Percentiles rank a stretch among this genome's conserved stretches.
phyloP scores from a whole-genome alignment of 2,329 filamentous ascomycete species.

The Niveomyces coronatus region DNA sequence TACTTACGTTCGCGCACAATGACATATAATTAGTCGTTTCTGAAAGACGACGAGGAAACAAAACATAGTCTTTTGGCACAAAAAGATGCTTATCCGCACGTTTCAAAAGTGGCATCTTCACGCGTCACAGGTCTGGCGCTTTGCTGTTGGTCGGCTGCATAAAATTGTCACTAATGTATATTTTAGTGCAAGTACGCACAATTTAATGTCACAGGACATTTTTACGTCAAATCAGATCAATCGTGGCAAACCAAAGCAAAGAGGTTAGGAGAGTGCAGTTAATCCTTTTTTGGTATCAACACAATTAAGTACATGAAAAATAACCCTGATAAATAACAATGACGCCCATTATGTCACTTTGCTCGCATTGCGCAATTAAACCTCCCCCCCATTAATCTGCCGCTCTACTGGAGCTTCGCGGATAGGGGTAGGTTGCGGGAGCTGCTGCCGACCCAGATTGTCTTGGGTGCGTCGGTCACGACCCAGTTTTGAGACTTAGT shows the following conservation, averaged over 20 bases:
- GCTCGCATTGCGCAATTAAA: neutral
- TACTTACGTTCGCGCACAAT: too few relatives aligned
- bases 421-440: constrained; percentile 42
- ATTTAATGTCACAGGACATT: too few relatives aligned
- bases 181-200: too few relatives aligned
- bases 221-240: too few relatives aligned
- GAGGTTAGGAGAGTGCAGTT: neutral
- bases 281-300: neutral
- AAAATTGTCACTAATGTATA: too few relatives aligned
- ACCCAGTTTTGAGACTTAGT: constrained; percentile 74
- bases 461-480: constrained; percentile 40
- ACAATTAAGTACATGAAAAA: constrained; percentile 7
- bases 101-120: too few relatives aligned
- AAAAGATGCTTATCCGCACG: too few relatives aligned
- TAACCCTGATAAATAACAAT: constrained; percentile 3
- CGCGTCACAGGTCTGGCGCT: too few relatives aligned
- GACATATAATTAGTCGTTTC: too few relatives aligned
- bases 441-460: constrained; percentile 43
- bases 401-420: constrained; percentile 16
- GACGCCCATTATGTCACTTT: constrained; percentile 5
- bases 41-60: too few relatives aligned
- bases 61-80: too few relatives aligned
- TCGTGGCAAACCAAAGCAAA: neutral
- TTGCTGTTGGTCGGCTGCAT: too few relatives aligned
- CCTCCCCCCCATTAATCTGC: neutral